Conservation (phyloP, 2,329 filamentous ascomycete genomes). For the Epichloe sp. region DNA sequence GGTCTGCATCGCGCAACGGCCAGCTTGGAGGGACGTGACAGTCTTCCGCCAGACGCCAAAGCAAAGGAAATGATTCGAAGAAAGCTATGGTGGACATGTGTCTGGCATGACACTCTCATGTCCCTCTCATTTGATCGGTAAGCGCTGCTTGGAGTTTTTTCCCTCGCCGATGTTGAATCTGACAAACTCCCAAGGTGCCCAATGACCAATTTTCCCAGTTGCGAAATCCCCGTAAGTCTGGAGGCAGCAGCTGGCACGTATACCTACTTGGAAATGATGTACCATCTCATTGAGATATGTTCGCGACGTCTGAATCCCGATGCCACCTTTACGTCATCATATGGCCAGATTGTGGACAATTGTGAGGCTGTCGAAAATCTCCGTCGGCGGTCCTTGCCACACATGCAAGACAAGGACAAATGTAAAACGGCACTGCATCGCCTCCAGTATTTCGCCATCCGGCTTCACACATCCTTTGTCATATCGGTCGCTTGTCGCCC, state of each 20-base stretch:
- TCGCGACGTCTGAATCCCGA: slow-evolving; percentile 44
- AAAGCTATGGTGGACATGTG: slow-evolving; percentile 50
- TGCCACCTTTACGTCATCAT: slow-evolving; percentile 33
- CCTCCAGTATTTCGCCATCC: slow-evolving; percentile 49
- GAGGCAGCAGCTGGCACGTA: slow-evolving; percentile 32
- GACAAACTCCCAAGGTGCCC: slow-evolving; percentile 34
- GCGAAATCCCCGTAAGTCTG: slow-evolving; percentile 35
- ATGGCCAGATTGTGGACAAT: slow-evolving; percentile 43
- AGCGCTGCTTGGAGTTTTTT: not conserved
- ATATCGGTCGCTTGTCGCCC: slow-evolving; percentile 53
- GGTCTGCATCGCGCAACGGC: slow-evolving; percentile 40
- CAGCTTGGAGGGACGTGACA: slow-evolving; percentile 32
- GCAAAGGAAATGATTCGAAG: slow-evolving; percentile 42
- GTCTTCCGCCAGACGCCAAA: slow-evolving; percentile 27
- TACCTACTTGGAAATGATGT: slow-evolving; percentile 52
- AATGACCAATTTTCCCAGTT: slow-evolving; percentile 47
- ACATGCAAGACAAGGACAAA: slow-evolving; percentile 45
- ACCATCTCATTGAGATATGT: slow-evolving; percentile 48
- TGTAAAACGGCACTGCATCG: slow-evolving; percentile 51
- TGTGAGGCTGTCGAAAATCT: slow-evolving; percentile 42
- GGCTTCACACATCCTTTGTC: slow-evolving; percentile 52
- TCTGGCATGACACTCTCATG: slow-evolving; percentile 54
- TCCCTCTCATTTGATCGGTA: slow-evolving; percentile 53
- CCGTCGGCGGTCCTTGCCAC: slow-evolving; percentile 33
- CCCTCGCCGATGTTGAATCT: not conserved